Percentiles rank a stretch among this genome's conserved stretches.
These are phyloP conservation scores for Cryphonectria parasitica DNA, from an alignment of 2,329 filamentous ascomycete species.

Conservation along the genomic window DNA sequence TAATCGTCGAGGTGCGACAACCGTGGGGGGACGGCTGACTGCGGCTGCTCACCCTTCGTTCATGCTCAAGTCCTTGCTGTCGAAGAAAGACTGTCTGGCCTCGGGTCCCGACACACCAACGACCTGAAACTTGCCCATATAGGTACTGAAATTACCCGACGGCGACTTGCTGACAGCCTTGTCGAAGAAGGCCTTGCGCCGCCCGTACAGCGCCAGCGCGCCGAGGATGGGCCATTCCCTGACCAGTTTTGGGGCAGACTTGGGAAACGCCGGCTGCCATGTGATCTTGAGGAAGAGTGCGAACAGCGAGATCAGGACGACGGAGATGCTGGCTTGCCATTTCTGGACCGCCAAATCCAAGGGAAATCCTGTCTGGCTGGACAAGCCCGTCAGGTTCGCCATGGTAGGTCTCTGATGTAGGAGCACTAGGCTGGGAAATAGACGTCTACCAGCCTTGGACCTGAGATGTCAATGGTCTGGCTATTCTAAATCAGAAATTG, in stretches of 20 bases:
- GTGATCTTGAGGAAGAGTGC: conserved; percentile 31
- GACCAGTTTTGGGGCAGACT: conserved; percentile 35
- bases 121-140: conserved; percentile 49
- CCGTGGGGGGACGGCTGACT: background rate
- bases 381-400: background rate
- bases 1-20: background rate
- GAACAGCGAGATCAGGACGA: conserved; percentile 31
- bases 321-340: conserved; percentile 33
- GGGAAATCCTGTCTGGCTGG: background rate
- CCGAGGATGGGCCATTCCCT: conserved; percentile 45
- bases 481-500: too few species aligned
- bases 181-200: conserved; percentile 47
- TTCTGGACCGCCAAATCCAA: conserved; percentile 14
- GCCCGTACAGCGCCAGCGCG: conserved; percentile 47
- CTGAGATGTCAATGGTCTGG: background rate
- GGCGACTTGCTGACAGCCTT: conserved; percentile 37
- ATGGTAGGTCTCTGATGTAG: background rate
- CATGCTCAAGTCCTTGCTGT: conserved; percentile 48
- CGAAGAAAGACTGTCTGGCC: conserved; percentile 50
- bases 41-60: conserved; percentile 45
- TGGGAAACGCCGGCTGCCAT: conserved; percentile 33
- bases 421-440: background rate
- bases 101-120: conserved; percentile 48
- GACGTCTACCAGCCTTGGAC: background rate
- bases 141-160: conserved; percentile 55